A percentile compares a stretch with the other conserved stretches of the same genome.
Conservation (phyloP, 1,284 basidiomycete genomes). For the Melanopsichium pennsylvanicum region DNA sequence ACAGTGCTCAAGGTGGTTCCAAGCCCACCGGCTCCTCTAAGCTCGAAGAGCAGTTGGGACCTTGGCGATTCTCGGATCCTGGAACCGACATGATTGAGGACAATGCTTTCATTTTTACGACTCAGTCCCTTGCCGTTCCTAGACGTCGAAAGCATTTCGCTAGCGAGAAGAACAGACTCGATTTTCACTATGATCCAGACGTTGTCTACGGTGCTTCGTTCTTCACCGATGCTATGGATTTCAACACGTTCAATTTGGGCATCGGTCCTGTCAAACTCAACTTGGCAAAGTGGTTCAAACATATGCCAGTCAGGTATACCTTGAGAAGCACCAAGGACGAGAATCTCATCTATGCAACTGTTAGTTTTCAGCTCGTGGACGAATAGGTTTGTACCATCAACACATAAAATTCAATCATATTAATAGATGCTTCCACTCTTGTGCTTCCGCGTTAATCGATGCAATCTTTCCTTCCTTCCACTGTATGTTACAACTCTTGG, state of each 20-base stretch:
- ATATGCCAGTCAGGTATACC: slow-evolving; percentile 68
- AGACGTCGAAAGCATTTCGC: slow-evolving; percentile 67
- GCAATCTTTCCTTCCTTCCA: too few relatives aligned
- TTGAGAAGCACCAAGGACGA: slow-evolving; percentile 65
- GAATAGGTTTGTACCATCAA: slow-evolving; percentile 3
- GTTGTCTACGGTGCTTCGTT: slow-evolving; percentile 60
- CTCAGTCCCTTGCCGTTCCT: slow-evolving; percentile 62
- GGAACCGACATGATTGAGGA: slow-evolving; percentile 67
- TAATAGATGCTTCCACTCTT: too few relatives aligned
- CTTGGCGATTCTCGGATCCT: slow-evolving; percentile 66
- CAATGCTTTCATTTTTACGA: slow-evolving; percentile 67
- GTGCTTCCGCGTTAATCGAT: too few relatives aligned
- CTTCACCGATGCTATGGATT: slow-evolving; percentile 60
- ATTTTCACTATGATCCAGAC: slow-evolving; percentile 65
- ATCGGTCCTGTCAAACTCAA: slow-evolving; percentile 60
- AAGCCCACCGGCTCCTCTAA: slow-evolving; percentile 5
- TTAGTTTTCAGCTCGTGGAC: slow-evolving; percentile 67
- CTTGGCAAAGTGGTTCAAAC: slow-evolving; percentile 52
- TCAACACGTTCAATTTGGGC: slow-evolving; percentile 58
- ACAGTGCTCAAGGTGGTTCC: slow-evolving; percentile 12
- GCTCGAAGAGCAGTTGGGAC: slow-evolving; percentile 63
- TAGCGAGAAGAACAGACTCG: slow-evolving; percentile 57
- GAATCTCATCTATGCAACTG: slow-evolving; percentile 65
- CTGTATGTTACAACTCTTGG: too few relatives aligned
- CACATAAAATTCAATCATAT: too few relatives aligned